Percentiles rank a stretch among this genome's conserved stretches.
phyloP scores from a whole-genome alignment of 495 filamentous ascomycete genomes.

The Margaritispora aquatica region DNA sequence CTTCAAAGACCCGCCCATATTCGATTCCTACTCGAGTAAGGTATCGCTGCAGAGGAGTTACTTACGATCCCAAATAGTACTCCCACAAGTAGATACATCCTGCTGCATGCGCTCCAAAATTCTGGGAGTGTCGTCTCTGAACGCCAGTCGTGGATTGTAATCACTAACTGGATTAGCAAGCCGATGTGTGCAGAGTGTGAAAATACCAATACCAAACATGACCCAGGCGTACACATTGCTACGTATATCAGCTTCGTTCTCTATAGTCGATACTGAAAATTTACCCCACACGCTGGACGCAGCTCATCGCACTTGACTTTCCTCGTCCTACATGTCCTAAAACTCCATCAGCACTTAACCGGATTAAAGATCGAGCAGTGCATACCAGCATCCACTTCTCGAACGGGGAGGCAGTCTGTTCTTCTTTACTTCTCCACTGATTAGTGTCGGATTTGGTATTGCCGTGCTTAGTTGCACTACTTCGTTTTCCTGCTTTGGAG shows the following conservation, averaged over 20 bases:
- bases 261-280: too few relatives aligned
- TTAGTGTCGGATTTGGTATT: not conserved
- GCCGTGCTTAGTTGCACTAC: too few relatives aligned
- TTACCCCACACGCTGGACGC: conserved; percentile 20
- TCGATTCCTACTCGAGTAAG: too few relatives aligned
- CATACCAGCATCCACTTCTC: conserved; percentile 20
- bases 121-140: conserved; percentile 49
- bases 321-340: conserved; percentile 16
- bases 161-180: conserved; percentile 28
- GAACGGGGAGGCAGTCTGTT: conserved; percentile 15
- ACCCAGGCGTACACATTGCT: conserved; percentile 51
- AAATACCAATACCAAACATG: conserved; percentile 33
- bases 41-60: too few relatives aligned
- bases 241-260: conserved; percentile 12
- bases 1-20: too few relatives aligned
- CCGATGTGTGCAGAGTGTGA: not conserved
- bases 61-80: conserved; percentile 50
- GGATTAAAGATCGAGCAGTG: not conserved
- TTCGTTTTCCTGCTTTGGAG: conserved; percentile 4
- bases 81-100: conserved; percentile 42
- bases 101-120: conserved; percentile 50
- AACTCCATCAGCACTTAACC: not conserved
- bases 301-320: conserved; percentile 26
- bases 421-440: not conserved
- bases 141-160: conserved; percentile 49